Evolutionary conservation across 768 basidiomycete species (phyloP).

Genomic region (Kwoniella newhampshirensis): DNA sequence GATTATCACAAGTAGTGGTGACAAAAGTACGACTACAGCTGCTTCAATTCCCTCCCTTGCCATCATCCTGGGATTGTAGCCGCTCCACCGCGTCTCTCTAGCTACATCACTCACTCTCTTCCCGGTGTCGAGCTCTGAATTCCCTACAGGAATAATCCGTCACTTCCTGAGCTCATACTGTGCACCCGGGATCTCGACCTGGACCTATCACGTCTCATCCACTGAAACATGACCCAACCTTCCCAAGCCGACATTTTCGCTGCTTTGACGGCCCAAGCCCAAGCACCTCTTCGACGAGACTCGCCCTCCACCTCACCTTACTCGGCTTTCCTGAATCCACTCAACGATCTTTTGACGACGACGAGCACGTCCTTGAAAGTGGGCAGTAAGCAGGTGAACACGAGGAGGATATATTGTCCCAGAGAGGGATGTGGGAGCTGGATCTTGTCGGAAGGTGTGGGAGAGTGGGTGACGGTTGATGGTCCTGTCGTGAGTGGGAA

Average conservation of each 20-base stretch:
- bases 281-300: slow-evolving; percentile 20
- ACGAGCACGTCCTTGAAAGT: neutral
- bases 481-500: slow-evolving; percentile 30
- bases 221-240: slow-evolving; percentile 30
- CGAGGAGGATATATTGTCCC: slow-evolving; percentile 46
- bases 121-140: no score
- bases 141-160: no score
- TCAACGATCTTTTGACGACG: neutral
- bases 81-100: no score
- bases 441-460: slow-evolving; percentile 42
- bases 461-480: slow-evolving; percentile 29
- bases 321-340: slow-evolving; percentile 14
- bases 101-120: no score
- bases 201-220: no score
- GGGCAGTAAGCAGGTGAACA: slow-evolving; percentile 5
- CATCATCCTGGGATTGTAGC: neutral
- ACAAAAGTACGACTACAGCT: no score
- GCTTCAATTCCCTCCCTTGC: no score
- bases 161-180: no score
- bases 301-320: slow-evolving; percentile 20
- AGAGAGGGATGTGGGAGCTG: slow-evolving; percentile 49
- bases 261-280: slow-evolving; percentile 38
- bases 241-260: slow-evolving; percentile 47
- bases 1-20: no score
- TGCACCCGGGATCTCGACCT: no score